Percentiles rank a stretch among this genome's conserved stretches.
phyloP scores from a whole-genome alignment of 2,329 filamentous ascomycete species.

The Corniculantispora saksenae region DNA sequence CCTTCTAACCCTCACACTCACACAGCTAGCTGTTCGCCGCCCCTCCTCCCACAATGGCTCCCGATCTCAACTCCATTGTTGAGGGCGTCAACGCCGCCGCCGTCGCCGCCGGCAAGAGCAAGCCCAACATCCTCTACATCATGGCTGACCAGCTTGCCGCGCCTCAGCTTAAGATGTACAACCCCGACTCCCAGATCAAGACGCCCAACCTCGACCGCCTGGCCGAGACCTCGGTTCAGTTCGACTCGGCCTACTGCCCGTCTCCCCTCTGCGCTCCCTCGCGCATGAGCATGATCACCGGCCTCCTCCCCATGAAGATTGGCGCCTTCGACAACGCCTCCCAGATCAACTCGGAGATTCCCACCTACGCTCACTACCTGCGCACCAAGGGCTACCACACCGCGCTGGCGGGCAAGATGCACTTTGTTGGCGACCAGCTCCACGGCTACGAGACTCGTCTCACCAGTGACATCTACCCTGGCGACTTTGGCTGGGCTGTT shows the following conservation, averaged over 20 bases:
- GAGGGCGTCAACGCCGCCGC: conserved; percentile 33
- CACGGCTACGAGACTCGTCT: conserved; percentile 91
- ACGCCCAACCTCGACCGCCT: conserved; percentile 87
- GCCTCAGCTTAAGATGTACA: conserved; percentile 88
- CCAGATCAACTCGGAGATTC: conserved; percentile 78
- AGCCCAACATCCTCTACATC: conserved; percentile 67
- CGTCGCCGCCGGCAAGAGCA: conserved; percentile 24
- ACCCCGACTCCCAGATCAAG: conserved; percentile 83
- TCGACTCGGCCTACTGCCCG: conserved; percentile 92
- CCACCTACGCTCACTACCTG: conserved; percentile 91
- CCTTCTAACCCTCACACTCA: conserved; percentile 7
- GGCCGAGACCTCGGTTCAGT: conserved; percentile 80
- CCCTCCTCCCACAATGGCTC: conserved; percentile 56
- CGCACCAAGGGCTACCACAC: conserved; percentile 86
- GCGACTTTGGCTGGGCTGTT: conserved; percentile 90
- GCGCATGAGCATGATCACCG: conserved; percentile 91
- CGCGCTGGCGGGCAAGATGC: conserved; percentile 92
- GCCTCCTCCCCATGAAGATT: conserved; percentile 88
- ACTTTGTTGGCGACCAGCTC: conserved; percentile 92
- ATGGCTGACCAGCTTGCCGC: conserved; percentile 96
- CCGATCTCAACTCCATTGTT: conserved; percentile 72
- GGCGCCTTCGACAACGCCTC: conserved; percentile 90
- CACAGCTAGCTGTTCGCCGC: background rate
- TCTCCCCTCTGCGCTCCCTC: conserved; percentile 90
- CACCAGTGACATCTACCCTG: conserved; percentile 94